Percentiles rank a stretch among this genome's conserved stretches.
These are phyloP conservation scores for Knoxia roxburghii DNA, from an alignment of 257 asterid species.

Conservation along the genomic window DNA sequence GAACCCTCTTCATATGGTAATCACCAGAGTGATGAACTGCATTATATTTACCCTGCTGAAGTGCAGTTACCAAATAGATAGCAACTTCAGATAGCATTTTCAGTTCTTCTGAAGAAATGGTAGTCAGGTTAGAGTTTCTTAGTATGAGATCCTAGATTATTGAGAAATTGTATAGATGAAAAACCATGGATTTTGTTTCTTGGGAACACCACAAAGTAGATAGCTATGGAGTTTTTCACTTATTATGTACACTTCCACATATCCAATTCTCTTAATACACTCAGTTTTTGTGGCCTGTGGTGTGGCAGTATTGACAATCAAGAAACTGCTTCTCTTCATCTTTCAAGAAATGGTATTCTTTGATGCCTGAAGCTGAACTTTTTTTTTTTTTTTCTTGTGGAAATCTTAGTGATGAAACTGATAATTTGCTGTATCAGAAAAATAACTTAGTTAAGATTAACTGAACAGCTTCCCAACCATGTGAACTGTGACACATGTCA, in stretches of 20 bases:
- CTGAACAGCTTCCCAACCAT: neutral
- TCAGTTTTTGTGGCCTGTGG: no score
- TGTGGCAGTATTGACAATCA: neutral
- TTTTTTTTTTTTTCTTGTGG: no score
- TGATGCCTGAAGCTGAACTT: no score
- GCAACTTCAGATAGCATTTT: neutral
- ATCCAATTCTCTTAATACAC: neutral
- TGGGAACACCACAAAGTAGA: no score
- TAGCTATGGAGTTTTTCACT: neutral
- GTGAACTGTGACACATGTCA: conserved; percentile 9
- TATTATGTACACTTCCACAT: neutral
- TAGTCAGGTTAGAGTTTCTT: neutral
- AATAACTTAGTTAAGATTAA: neutral
- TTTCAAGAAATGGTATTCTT: no score
- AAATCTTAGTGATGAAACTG: no score
- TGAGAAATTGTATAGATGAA: neutral
- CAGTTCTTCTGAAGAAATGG: neutral
- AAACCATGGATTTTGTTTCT: neutral
- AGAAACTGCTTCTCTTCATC: no score
- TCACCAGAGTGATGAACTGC: conserved; percentile 17
- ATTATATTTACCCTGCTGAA: conserved; percentile 29
- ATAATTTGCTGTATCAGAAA: neutral
- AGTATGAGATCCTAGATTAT: no score
- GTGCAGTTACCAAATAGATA: conserved; percentile 37
- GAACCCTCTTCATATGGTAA: conserved; percentile 8